Evolutionary conservation across 2,329 filamentous ascomycete species (phyloP).

Genomic region (Aspergillus neotritici): DNA sequence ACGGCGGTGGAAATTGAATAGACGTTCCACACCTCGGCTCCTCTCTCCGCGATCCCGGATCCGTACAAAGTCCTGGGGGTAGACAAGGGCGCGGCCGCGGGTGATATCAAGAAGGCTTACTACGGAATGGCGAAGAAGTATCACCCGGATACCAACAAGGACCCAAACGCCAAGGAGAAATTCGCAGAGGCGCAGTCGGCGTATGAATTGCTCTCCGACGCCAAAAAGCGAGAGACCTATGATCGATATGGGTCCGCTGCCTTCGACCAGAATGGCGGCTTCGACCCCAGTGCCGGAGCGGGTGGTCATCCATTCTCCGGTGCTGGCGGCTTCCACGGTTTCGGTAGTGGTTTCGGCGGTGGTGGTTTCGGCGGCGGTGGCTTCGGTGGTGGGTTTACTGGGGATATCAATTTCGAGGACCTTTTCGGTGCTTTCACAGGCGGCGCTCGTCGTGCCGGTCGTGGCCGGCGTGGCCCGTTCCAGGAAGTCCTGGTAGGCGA

Average conservation of each 20-base stretch:
- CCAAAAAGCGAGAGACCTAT: slow-evolving; percentile 86
- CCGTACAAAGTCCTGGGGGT: slow-evolving; percentile 87
- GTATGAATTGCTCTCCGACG: slow-evolving; percentile 88
- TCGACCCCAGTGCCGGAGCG: slow-evolving; percentile 64
- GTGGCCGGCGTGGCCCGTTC: slow-evolving; percentile 61
- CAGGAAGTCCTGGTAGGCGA: slow-evolving; percentile 86
- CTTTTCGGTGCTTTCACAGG: slow-evolving; percentile 82
- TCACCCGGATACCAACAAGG: slow-evolving; percentile 97
- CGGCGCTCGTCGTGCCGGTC: slow-evolving; percentile 48
- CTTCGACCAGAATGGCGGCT: slow-evolving; percentile 62
- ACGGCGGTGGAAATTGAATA: slow-evolving; percentile 9
- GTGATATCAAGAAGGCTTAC: slow-evolving; percentile 97
- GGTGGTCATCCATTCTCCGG: slow-evolving; percentile 50
- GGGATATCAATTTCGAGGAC: slow-evolving; percentile 93
- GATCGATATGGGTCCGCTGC: slow-evolving; percentile 85
- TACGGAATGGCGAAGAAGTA: slow-evolving; percentile 97
- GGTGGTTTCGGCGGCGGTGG: slow-evolving; percentile 50
- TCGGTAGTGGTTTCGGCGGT: slow-evolving; percentile 50
- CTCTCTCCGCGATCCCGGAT: slow-evolving; percentile 68
- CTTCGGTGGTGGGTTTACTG: slow-evolving; percentile 59
- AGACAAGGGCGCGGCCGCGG: slow-evolving; percentile 67
- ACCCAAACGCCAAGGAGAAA: slow-evolving; percentile 84
- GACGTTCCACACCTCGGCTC: slow-evolving; percentile 42
- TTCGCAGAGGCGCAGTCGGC: slow-evolving; percentile 89
- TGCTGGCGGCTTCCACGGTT: slow-evolving; percentile 57